phyloP scores from a whole-genome alignment of 2,329 filamentous ascomycete species.

The Pestalotiopsis sp. region DNA sequence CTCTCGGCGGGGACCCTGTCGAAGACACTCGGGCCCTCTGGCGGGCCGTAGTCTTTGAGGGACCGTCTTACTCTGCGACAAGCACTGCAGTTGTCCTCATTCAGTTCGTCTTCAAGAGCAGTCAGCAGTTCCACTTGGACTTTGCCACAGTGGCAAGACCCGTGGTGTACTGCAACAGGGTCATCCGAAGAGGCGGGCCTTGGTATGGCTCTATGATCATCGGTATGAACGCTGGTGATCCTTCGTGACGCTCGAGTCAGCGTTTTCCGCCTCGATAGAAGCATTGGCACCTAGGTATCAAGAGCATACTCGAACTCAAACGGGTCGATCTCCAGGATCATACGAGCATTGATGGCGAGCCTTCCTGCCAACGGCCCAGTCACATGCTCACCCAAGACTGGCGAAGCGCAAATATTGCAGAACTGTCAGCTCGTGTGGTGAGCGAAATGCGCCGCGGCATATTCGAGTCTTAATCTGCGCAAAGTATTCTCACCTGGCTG shows the following conservation, averaged over 20 bases:
- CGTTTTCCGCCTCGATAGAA: background rate
- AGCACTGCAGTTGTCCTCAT: background rate
- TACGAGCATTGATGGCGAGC: background rate
- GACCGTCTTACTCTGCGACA: background rate
- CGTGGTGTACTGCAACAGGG: background rate
- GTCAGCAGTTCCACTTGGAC: background rate
- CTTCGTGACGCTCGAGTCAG: background rate
- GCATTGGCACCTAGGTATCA: background rate
- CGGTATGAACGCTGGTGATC: background rate
- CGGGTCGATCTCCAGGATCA: background rate
- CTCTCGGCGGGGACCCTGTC: constrained; percentile 25
- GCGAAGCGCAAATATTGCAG: background rate
- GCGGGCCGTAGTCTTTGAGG: constrained; percentile 24
- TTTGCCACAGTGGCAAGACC: background rate
- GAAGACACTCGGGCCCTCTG: constrained; percentile 21
- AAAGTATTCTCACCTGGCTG: background rate
- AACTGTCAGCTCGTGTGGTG: background rate
- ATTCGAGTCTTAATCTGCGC: background rate
- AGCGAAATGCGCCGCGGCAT: background rate
- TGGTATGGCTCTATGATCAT: background rate
- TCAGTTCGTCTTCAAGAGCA: background rate
- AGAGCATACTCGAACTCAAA: background rate
- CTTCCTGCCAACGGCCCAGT: background rate
- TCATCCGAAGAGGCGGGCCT: background rate
- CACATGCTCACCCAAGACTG: background rate